Base-by-base conservation (phyloP, 805 yeast genomes). In the Barnettozyma vustinii region DNA sequence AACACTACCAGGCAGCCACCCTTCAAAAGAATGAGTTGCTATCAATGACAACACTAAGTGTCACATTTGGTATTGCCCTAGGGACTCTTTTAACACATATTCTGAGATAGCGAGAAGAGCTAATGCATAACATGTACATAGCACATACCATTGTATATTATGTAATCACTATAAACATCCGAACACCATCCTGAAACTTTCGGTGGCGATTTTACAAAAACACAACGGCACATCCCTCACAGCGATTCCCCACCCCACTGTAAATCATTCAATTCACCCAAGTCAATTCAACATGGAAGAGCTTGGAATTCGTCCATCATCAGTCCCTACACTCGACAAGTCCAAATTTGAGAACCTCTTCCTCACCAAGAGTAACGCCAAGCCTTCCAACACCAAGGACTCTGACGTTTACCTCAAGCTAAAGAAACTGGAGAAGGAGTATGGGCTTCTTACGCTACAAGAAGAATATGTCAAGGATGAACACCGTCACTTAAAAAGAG, bases 401-500 rank as follows among this genome's bases (percentile, higher is more conserved):
- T 58, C 72, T 21, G 98, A 94, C 65, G 85, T 85, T 36, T 94
- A 94, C 69, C 71, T 88, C 56, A 85, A 79, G 58, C 75, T 92
- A 59, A 95, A 94, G 76, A 87, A 82, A 64, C 76, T 94, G 54
- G 96, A 95, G 65, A 89, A 91, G 57, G 96, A 92, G 64, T 77
- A 87, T 61, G 97, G 92, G 58, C 73, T 94, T 45, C 71, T 94
- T 53, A 71, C 78, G 51, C 74, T 94, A 56, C 99, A 94, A 69
- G 99, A 94, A 67, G 97, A 91, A 52, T 95, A 92, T 67, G 90
- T 94, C 65, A 94, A 95, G 64, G 99, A 94, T 67, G 99, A 94
- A 68, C 97, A 91, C 64, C 94, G 97, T 63, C 96, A 92, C 70
- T 76, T 94, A 66, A 91, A 89, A 62, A 79, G 97, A 56, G 99